These are phyloP conservation scores for Wolfiporia cocos DNA, from an alignment of 1,284 basidiomycete genomes.

Conservation along the genomic window DNA sequence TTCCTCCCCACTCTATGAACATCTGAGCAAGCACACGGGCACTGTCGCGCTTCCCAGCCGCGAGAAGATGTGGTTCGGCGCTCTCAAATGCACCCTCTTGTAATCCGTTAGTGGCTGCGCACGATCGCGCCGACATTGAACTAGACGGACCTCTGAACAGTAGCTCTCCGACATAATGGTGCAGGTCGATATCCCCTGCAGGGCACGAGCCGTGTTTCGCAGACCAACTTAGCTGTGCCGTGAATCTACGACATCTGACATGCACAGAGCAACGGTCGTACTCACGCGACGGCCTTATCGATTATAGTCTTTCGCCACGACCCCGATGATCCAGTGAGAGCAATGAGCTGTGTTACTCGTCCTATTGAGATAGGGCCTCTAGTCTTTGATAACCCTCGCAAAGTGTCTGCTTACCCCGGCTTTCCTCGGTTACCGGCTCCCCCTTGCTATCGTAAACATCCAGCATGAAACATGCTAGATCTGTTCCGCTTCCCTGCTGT, in stretches of 20 bases:
- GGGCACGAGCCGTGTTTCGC: conserved; percentile 70
- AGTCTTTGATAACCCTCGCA: background rate
- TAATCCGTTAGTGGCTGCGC: conserved; percentile 1
- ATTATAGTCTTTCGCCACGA: conserved; percentile 78
- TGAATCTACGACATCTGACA: background rate
- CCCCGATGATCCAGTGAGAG: conserved; percentile 66
- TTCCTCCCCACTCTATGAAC: conserved; percentile 72
- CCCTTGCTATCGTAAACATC: conserved; percentile 75
- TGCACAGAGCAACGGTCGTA: conserved; percentile 11
- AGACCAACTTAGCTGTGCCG: conserved; percentile 60
- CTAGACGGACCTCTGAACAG: conserved; percentile 76
- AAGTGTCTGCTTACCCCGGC: conserved; percentile 52
- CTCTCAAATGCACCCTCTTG: conserved; percentile 68
- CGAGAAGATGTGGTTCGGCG: conserved; percentile 78
- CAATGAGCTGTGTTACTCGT: conserved; percentile 77
- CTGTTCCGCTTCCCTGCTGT: conserved; percentile 84
- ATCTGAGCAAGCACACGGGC: conserved; percentile 81
- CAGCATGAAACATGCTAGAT: conserved; percentile 73
- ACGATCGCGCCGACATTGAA: no score
- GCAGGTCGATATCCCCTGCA: conserved; percentile 79
- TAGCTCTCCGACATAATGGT: conserved; percentile 84
- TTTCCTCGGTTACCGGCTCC: conserved; percentile 64
- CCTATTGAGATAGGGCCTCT: conserved; percentile 33
- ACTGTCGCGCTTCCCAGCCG: conserved; percentile 82
- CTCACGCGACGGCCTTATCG: conserved; percentile 73